Evolutionary conservation across 2,329 filamentous ascomycete species (phyloP).

Genomic region (Akanthomyces uredinophilus): DNA sequence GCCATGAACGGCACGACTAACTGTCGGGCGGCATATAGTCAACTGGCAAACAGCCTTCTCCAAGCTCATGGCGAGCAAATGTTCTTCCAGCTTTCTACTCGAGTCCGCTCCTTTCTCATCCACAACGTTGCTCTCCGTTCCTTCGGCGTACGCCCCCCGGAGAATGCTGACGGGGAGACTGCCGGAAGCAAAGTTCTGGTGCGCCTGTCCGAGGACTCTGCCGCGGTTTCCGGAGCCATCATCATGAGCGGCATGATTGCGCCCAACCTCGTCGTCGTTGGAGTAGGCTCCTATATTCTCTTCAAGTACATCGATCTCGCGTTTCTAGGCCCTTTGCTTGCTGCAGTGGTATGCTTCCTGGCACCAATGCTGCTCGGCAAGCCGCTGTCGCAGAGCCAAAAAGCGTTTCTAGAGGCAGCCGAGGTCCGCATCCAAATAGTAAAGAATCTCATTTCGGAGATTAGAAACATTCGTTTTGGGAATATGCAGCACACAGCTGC

Average conservation of each 20-base stretch:
- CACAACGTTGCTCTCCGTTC: background rate
- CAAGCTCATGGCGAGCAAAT: background rate
- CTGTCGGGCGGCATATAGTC: background rate
- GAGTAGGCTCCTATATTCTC: background rate
- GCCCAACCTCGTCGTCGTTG: background rate
- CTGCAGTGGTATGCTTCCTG: background rate
- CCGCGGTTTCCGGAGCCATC: background rate
- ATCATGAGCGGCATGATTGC: background rate
- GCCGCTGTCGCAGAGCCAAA: background rate
- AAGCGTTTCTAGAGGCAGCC: background rate
- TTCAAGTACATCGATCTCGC: slow-evolving; percentile 1
- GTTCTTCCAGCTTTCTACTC: background rate
- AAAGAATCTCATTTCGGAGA: background rate
- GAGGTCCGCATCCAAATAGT: background rate
- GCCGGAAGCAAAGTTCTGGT: slow-evolving; percentile 1
- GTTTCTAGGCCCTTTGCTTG: background rate
- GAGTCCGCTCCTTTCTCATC: background rate
- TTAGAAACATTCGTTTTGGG: background rate
- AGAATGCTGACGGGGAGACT: background rate
- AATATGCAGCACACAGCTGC: background rate
- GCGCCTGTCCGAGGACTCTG: background rate
- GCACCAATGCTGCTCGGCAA: background rate
- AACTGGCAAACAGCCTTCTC: background rate
- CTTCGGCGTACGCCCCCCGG: background rate
- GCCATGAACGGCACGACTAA: background rate